Percentiles rank a stretch among this genome's conserved stretches.
phyloP scores from a whole-genome alignment of 805 yeast genomes.

The Komagataella ulmi region DNA sequence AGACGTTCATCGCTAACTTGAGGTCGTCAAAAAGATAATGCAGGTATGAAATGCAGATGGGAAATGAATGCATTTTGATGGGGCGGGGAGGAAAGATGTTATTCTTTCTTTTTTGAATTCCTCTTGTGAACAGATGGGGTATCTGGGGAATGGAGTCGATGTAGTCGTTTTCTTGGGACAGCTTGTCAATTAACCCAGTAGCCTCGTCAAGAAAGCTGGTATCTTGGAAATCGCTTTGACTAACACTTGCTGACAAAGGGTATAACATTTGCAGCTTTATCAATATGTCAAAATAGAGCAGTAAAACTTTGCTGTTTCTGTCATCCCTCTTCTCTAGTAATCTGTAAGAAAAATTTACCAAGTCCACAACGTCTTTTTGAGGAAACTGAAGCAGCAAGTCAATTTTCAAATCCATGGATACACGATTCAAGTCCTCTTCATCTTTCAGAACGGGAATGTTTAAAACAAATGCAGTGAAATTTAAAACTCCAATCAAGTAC shows the following conservation, averaged over 20 bases:
- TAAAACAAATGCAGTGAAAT: constrained; percentile 5
- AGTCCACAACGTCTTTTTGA: background rate
- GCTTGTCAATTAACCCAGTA: background rate
- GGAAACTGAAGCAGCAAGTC: background rate
- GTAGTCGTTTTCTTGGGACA: background rate
- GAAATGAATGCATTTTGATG: background rate
- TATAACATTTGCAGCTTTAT: background rate
- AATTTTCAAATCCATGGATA: background rate
- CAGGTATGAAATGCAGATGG: background rate
- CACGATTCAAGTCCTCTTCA: background rate
- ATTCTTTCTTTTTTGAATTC: background rate
- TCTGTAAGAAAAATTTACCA: background rate
- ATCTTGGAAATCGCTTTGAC: background rate
- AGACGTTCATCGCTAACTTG: background rate
- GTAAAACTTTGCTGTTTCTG: background rate
- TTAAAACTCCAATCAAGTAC: background rate
- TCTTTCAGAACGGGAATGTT: background rate
- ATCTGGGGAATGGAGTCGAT: background rate
- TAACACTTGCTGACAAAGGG: background rate
- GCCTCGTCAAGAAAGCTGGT: background rate
- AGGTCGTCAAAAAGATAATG: background rate
- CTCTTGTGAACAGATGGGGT: background rate
- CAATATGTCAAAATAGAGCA: background rate
- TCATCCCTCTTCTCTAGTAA: background rate
- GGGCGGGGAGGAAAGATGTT: background rate